These are phyloP conservation scores for Cryphonectria parasitica DNA, from an alignment of 2,329 filamentous ascomycete genomes.

Conservation along the genomic window DNA sequence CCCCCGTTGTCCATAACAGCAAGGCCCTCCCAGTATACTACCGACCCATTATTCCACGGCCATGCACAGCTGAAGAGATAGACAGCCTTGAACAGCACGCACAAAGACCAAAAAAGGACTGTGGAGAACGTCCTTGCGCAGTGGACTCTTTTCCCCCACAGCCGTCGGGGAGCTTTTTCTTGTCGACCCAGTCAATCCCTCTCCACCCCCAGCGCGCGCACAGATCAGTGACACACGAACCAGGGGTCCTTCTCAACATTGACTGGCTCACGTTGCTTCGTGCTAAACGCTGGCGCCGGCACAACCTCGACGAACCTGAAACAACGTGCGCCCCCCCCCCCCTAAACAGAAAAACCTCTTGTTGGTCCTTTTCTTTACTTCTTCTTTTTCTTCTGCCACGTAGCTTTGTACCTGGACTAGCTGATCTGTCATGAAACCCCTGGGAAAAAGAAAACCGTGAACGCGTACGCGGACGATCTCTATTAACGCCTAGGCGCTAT, in stretches of 20 bases:
- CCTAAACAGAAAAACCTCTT: no score
- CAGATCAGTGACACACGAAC: neutral
- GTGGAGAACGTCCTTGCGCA: neutral
- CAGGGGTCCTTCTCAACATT: neutral
- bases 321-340: neutral
- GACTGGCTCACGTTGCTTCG: neutral
- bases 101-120: no score
- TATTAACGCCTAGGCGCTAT: neutral
- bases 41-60: no score
- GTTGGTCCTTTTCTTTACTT: neutral
- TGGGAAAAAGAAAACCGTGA: no score
- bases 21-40: neutral
- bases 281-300: slow-evolving; percentile 1
- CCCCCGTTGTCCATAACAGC: neutral
- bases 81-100: no score
- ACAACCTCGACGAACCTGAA: slow-evolving; percentile 1
- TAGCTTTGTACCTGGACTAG: neutral
- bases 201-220: no score
- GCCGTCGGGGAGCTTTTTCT: neutral
- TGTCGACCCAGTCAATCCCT: no score
- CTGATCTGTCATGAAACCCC: no score
- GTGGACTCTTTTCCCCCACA: neutral
- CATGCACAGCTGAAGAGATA: neutral
- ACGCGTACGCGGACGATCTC: no score
- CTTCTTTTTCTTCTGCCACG: neutral